These are phyloP conservation scores for Rehmannia glutinosa DNA, from an alignment of 257 asterid species.

Conservation along the genomic window DNA sequence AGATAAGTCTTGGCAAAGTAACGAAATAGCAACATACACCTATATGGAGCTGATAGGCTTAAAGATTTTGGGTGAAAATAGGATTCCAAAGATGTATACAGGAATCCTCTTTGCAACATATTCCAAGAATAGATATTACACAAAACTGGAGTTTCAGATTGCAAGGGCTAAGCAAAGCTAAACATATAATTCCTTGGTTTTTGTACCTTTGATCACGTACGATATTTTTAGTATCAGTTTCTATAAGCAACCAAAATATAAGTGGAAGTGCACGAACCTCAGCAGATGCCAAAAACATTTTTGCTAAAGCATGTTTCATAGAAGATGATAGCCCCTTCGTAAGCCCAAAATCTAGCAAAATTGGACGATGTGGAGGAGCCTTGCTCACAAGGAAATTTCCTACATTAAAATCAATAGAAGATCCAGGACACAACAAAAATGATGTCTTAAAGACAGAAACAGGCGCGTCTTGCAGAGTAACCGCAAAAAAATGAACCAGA, in stretches of 20 bases:
- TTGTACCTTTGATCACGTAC: neutral
- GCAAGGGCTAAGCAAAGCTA: slow-evolving; percentile 8
- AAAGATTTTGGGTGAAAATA: neutral
- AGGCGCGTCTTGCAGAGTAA: neutral
- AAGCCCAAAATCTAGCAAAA: slow-evolving; percentile 95
- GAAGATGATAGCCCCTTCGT: slow-evolving; percentile 74
- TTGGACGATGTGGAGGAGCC: slow-evolving; percentile 90
- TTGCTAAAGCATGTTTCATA: slow-evolving; percentile 85
- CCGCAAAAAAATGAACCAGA: neutral
- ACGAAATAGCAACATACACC: too few species aligned
- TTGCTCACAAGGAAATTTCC: slow-evolving; percentile 98
- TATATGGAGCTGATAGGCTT: neutral
- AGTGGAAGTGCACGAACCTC: slow-evolving; percentile 57
- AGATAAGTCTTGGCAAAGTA: too few species aligned
- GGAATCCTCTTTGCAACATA: neutral
- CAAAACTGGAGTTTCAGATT: neutral
- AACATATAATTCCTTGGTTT: neutral
- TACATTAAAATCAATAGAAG: slow-evolving; percentile 30
- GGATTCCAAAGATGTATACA: neutral
- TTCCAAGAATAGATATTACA: neutral
- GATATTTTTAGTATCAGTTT: neutral
- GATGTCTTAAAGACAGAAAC: neutral
- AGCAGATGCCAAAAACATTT: slow-evolving; percentile 95
- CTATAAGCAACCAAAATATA: slow-evolving; percentile 8
- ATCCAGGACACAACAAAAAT: slow-evolving; percentile 5